Evolutionary conservation across 768 basidiomycete species (phyloP).

Genomic region (Crucibulum laeve): DNA sequence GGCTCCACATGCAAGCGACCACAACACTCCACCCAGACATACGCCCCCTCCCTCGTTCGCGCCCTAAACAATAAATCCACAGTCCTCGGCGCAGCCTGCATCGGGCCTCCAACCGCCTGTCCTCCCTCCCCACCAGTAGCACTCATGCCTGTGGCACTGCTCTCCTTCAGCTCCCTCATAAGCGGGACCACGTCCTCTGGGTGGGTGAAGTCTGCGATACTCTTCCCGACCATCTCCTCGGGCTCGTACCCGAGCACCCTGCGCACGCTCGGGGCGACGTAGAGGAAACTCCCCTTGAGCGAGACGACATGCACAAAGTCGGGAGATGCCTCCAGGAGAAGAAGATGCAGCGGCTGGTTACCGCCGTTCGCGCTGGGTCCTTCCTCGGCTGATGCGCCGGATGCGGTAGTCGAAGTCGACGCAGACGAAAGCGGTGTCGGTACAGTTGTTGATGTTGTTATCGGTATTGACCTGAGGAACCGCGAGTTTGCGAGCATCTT

Average conservation of each 20-base stretch:
- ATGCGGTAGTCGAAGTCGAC: constrained; percentile 7
- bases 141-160: constrained; percentile 26
- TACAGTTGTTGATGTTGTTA: constrained; percentile 34
- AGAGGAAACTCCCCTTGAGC: constrained; percentile 89
- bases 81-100: constrained; percentile 34
- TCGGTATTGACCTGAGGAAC: constrained; percentile 45
- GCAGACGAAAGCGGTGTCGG: constrained; percentile 20
- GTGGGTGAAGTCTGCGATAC: constrained; percentile 80
- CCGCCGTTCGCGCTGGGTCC: no score
- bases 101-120: neutral
- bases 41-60: constrained; percentile 54
- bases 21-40: constrained; percentile 89
- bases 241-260: constrained; percentile 84
- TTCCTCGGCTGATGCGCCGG: constrained; percentile 14
- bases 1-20: constrained; percentile 89
- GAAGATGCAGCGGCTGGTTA: constrained; percentile 47
- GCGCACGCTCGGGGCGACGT: constrained; percentile 80
- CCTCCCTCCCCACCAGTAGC: neutral
- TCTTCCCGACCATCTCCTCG: constrained; percentile 74
- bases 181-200: constrained; percentile 87
- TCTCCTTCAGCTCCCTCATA: constrained; percentile 88
- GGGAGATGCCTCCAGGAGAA: constrained; percentile 57
- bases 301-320: constrained; percentile 92
- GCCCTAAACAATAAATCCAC: constrained; percentile 89
- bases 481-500: constrained; percentile 38